Evolutionary conservation across 2,329 filamentous ascomycete genomes (phyloP).

Genomic region (Trichoderma hamatum): DNA sequence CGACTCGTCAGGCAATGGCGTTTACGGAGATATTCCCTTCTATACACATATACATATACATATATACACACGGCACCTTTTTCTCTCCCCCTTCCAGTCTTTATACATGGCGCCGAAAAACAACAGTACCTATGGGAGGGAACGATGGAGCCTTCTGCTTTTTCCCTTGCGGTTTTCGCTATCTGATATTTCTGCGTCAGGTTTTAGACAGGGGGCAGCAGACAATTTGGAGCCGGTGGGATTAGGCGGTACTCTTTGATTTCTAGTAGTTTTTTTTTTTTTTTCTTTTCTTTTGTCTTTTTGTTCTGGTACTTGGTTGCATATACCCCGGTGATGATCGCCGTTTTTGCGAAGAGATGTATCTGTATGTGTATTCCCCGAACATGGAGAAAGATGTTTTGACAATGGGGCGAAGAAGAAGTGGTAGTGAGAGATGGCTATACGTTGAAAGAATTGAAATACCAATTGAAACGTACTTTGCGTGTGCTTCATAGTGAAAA

Average conservation of each 20-base stretch:
- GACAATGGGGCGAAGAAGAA: not conserved
- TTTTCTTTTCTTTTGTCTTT: not conserved
- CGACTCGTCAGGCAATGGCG: conserved; percentile 12
- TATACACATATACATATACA: conserved; percentile 2
- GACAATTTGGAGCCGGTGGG: not conserved
- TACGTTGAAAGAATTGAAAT: conserved; percentile 15
- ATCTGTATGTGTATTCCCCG: not conserved
- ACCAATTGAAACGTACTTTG: not conserved
- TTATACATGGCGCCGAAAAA: not conserved
- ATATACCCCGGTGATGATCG: conserved; percentile 28
- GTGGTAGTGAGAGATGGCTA: not conserved
- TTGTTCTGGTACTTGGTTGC: conserved; percentile 10
- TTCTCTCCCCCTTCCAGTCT: not conserved
- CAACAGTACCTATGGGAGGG: not conserved
- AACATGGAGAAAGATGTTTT: not conserved
- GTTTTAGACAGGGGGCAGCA: not conserved
- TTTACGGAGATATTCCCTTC: not conserved
- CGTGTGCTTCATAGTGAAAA: not conserved
- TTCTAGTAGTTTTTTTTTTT: not conserved
- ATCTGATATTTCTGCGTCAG: not conserved
- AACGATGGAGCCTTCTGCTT: not conserved
- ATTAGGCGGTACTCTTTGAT: not conserved
- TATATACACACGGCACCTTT: not conserved
- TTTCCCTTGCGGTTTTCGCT: not conserved
- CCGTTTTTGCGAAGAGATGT: conserved; percentile 7